Conservation (phyloP, 31 red algal species). For the Porphyra umbilicalis region DNA sequence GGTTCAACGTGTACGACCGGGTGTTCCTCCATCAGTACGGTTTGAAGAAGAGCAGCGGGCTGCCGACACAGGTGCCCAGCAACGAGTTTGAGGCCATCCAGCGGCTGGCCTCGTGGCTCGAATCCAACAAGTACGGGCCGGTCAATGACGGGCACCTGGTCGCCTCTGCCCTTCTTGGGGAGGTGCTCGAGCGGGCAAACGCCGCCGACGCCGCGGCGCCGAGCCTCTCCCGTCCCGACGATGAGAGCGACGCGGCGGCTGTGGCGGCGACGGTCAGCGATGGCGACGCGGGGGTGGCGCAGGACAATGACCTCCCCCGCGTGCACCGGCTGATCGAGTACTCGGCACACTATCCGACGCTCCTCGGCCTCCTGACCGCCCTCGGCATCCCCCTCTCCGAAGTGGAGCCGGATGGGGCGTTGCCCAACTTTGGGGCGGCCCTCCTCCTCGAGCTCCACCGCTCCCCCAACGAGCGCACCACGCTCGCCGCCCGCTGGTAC, state of each 20-base stretch:
- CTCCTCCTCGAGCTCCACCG: conserved; percentile 49
- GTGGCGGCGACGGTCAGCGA: neutral
- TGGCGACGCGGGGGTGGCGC: neutral
- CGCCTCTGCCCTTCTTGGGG: conserved; percentile 23
- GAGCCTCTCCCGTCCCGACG: too few species aligned
- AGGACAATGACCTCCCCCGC: neutral
- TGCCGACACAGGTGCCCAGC: neutral
- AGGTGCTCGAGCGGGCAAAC: conserved; percentile 8
- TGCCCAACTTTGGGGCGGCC: conserved; percentile 62
- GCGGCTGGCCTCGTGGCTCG: conserved; percentile 46
- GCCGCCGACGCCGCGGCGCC: neutral
- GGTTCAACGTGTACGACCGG: conserved; percentile 61
- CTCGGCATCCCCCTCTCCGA: conserved; percentile 14
- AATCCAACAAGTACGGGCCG: conserved; percentile 34
- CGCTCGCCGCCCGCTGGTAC: conserved; percentile 24
- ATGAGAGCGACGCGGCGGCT: too few species aligned
- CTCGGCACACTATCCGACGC: conserved; percentile 69
- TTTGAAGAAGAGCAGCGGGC: neutral
- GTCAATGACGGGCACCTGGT: conserved; percentile 18
- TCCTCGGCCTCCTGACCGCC: conserved; percentile 41
- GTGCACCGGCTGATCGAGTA: conserved; percentile 35
- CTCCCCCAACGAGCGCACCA: neutral
- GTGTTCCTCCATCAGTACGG: neutral
- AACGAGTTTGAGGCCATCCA: conserved; percentile 13
- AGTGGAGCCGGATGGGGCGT: conserved; percentile 2